phyloP scores from a whole-genome alignment of 495 filamentous ascomycete genomes.

The Oidiodendron maius region DNA sequence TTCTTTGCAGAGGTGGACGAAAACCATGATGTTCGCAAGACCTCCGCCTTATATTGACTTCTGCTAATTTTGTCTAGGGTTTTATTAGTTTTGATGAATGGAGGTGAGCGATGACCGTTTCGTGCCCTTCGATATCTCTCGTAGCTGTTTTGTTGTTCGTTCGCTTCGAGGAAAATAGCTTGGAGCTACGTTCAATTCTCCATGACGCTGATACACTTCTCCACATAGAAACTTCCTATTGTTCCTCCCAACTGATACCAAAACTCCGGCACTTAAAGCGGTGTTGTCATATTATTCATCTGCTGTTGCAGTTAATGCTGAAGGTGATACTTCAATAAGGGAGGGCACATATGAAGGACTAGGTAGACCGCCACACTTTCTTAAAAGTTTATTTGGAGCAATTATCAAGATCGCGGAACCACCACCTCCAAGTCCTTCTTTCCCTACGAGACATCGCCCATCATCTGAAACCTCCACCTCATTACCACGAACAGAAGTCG shows the following conservation, averaged over 20 bases:
- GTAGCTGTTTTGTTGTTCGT: background rate
- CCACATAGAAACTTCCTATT: constrained; percentile 78
- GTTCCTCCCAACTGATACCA: constrained; percentile 71
- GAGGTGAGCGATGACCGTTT: constrained; percentile 59
- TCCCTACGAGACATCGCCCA: background rate
- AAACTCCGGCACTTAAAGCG: constrained; percentile 59
- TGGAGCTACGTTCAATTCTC: too few relatives aligned
- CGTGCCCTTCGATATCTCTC: too few relatives aligned
- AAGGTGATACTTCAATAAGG: constrained; percentile 90
- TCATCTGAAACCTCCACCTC: background rate
- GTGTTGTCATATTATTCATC: constrained; percentile 90
- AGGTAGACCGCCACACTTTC: constrained; percentile 82
- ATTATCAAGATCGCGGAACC: constrained; percentile 51
- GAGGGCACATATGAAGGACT: constrained; percentile 83
- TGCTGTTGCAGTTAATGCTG: constrained; percentile 82
- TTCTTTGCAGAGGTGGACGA: constrained; percentile 89
- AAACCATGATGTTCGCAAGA: constrained; percentile 64
- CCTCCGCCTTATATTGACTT: background rate
- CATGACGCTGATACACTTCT: background rate
- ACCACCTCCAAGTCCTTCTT: constrained; percentile 1
- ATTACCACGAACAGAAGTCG: background rate
- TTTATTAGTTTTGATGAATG: constrained; percentile 89
- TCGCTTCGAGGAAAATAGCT: too few relatives aligned
- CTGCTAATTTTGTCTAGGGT: constrained; percentile 22
- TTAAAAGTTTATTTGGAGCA: constrained; percentile 64